Base-by-base conservation (phyloP, 75 land plant genomes). In the Pinus tabuliformis region DNA sequence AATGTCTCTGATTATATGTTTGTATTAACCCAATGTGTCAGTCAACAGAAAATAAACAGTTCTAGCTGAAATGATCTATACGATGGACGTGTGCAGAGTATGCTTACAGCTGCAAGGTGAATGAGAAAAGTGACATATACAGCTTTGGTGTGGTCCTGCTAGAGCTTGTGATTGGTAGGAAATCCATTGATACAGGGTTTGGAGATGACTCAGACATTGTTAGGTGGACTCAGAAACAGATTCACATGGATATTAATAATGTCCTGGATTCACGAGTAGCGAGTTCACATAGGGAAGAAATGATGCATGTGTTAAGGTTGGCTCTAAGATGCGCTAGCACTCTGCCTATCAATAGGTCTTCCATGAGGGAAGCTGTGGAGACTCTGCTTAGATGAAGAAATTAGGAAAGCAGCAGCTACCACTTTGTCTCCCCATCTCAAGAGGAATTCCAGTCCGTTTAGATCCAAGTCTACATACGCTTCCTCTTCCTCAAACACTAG, bases 61-160 rank as follows among this genome's bases (percentile, higher is more conserved):
- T 37, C 39, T 37, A 37, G 39, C 11, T 49, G 52, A 49, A 49
- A 0, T 49, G 52, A 49, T 9, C 8, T 49, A 49, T 8, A 8
- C 8, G 52, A 49, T 49, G 52, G 52, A 49, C 11, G 52, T 49
- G 57, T 75, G 81, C 83, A 81, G 83, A 81, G 75, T 81, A 78
- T 72, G 75, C 82, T 2, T 81, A 81, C 76, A 78, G 75, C 30
- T 57, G 78, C 57, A 81, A 81, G 52, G 59, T 81, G n/a, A 78
- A 77, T 59, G 83, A 81, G 81, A 81, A 81, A 75, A 79, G 83
- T n/a, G 83, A 81, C 59, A 81, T 81, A 45, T 81, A 81, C 82
- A 81, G 83, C 76, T 81, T 81, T 57, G 83, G 83, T 28, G 83
- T 81, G 64, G 83, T 81, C 57, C 83, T 81, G 24, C 64, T 81